phyloP scores from a whole-genome alignment of 2,329 filamentous ascomycete species.

The Aspergillus brasiliensis region DNA sequence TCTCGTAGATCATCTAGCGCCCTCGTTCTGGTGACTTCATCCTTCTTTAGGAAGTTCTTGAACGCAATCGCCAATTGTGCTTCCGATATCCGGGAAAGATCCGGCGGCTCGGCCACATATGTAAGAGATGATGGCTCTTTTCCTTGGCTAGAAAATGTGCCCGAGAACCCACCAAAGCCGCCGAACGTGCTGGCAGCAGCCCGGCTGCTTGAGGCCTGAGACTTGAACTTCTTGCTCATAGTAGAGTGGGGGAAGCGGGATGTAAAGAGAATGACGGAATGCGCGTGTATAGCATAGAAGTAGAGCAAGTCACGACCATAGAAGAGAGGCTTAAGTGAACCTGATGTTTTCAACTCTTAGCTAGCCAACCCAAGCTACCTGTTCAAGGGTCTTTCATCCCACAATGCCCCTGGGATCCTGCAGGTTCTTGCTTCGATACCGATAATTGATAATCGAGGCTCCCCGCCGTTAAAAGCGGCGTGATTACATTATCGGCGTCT shows the following conservation, averaged over 20 bases:
- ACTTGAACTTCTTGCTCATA: conserved; percentile 66
- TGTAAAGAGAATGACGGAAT: conserved; percentile 19
- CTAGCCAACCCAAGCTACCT: neutral
- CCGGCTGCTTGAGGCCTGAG: conserved; percentile 65
- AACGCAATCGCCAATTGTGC: conserved; percentile 84
- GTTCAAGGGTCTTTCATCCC: neutral
- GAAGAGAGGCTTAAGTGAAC: neutral
- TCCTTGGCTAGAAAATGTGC: conserved; percentile 40
- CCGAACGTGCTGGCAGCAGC: conserved; percentile 55
- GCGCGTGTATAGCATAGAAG: conserved; percentile 2
- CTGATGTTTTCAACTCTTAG: neutral
- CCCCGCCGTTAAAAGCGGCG: conserved; percentile 7
- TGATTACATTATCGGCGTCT: conserved; percentile 26
- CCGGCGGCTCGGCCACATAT: conserved; percentile 82
- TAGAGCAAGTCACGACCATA: neutral
- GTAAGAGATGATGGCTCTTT: conserved; percentile 67
- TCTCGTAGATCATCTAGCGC: conserved; percentile 81
- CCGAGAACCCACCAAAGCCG: conserved; percentile 46
- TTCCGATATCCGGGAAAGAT: conserved; percentile 75
- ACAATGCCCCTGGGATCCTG: neutral
- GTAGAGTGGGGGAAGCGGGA: conserved; percentile 36
- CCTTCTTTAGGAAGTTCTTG: conserved; percentile 90
- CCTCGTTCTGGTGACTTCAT: conserved; percentile 87
- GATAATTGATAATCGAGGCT: neutral
- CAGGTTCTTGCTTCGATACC: neutral